Percentiles rank a stretch among this genome's conserved stretches.
phyloP scores from a whole-genome alignment of 208 protist species.

The Leishmania mexicana region DNA sequence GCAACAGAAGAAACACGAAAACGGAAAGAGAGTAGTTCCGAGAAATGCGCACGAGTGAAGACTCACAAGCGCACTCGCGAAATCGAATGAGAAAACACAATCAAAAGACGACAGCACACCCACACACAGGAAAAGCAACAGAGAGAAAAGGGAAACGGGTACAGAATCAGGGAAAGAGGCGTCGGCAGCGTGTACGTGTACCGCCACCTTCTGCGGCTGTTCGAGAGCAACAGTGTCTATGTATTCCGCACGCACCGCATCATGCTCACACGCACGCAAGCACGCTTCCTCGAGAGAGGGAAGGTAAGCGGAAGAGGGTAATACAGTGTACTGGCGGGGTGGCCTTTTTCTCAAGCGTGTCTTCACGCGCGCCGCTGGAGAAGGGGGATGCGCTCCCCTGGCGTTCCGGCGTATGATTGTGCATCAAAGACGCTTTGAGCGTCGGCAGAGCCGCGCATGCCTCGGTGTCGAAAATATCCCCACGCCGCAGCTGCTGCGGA shows the following conservation, averaged over 20 bases:
- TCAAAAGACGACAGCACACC: background rate
- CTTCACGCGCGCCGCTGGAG: background rate
- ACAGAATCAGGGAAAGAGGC: background rate
- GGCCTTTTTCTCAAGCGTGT: background rate
- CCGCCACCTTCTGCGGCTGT: background rate
- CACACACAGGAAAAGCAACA: background rate
- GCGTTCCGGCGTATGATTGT: constrained; percentile 10
- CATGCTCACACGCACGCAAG: background rate
- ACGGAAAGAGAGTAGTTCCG: too few species aligned
- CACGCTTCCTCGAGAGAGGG: background rate
- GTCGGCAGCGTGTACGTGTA: background rate
- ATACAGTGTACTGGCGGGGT: background rate
- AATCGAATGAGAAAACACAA: too few species aligned
- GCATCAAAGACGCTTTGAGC: constrained; percentile 14
- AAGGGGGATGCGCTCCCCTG: constrained; percentile 23
- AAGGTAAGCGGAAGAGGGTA: background rate
- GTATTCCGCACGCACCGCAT: background rate
- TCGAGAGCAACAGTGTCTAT: too few species aligned
- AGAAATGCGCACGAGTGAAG: too few species aligned
- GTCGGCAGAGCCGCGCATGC: constrained; percentile 2
- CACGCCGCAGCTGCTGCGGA: constrained; percentile 3
- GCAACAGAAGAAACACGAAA: too few species aligned
- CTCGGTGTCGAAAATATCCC: constrained; percentile 2
- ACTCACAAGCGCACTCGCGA: too few species aligned
- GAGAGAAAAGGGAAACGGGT: background rate